Conservation (phyloP, 1,284 basidiomycete genomes). For the Moesziomyces antarcticus region DNA sequence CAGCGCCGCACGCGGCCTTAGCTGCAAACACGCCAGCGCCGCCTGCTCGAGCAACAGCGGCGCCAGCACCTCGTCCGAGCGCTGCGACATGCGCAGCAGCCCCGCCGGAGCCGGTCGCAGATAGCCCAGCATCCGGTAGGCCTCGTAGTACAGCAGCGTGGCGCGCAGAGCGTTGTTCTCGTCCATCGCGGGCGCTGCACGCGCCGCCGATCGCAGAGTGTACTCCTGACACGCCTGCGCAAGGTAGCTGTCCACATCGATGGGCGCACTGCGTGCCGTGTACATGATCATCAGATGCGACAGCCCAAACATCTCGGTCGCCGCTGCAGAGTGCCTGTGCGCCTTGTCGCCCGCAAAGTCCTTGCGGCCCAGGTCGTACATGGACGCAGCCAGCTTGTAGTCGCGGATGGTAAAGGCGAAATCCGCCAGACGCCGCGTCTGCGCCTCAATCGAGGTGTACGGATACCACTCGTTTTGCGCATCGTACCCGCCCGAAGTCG, state of each 20-base stretch:
- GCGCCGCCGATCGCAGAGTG: conserved; percentile 9
- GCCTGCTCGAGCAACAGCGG: conserved; percentile 72
- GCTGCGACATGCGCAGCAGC: conserved; percentile 48
- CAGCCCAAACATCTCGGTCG: conserved; percentile 64
- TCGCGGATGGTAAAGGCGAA: conserved; percentile 93
- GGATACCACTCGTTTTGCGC: conserved; percentile 67
- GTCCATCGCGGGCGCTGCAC: conserved; percentile 11
- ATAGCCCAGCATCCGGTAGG: conserved; percentile 44
- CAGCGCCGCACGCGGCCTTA: conserved; percentile 59
- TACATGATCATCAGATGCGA: conserved; percentile 57
- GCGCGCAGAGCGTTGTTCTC: conserved; percentile 50
- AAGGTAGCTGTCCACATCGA: conserved; percentile 57
- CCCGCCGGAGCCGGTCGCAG: conserved; percentile 48
- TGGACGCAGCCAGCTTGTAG: conserved; percentile 81
- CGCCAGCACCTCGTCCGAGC: conserved; percentile 70
- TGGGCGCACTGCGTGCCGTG: conserved; percentile 26
- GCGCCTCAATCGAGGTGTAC: conserved; percentile 69
- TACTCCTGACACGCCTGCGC: conserved; percentile 49
- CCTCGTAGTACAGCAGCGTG: conserved; percentile 60
- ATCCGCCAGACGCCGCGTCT: conserved; percentile 82
- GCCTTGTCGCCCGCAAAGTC: conserved; percentile 66
- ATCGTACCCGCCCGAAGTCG: conserved; percentile 33
- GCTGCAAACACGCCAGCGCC: conserved; percentile 69
- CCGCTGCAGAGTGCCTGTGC: conserved; percentile 51
- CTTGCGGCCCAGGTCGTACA: conserved; percentile 83